A percentile compares a stretch with the other conserved stretches of the same genome.
phyloP scores from a whole-genome alignment of 169 alveolate species.

The Plasmodium reichenowi region DNA sequence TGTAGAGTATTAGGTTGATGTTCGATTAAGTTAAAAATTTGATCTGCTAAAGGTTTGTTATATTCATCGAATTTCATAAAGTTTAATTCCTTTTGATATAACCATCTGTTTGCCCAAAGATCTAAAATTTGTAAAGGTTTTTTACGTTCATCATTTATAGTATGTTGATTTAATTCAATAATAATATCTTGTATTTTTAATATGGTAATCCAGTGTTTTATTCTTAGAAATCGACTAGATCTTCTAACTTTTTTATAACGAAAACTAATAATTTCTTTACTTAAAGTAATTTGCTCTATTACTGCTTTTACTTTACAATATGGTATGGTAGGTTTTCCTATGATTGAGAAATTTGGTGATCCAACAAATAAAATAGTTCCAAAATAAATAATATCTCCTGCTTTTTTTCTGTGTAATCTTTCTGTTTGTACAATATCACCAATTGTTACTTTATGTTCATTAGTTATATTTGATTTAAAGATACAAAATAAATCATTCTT shows the following conservation, averaged over 20 bases:
- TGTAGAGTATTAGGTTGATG: slow-evolving; percentile 85
- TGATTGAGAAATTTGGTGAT: slow-evolving; percentile 88
- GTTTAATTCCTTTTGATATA: slow-evolving; percentile 86
- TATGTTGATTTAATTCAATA: slow-evolving; percentile 74
- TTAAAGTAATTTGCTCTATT: slow-evolving; percentile 90
- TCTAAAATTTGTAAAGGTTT: slow-evolving; percentile 85
- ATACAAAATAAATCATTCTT: slow-evolving; percentile 79
- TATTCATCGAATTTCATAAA: slow-evolving; percentile 78
- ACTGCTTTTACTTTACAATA: slow-evolving; percentile 90
- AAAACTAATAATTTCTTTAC: slow-evolving; percentile 90
- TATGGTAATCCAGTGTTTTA: slow-evolving; percentile 90
- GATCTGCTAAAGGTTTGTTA: slow-evolving; percentile 72
- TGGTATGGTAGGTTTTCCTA: slow-evolving; percentile 93
- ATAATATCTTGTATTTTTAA: slow-evolving; percentile 87
- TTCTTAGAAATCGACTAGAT: slow-evolving; percentile 88
- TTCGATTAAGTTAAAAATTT: slow-evolving; percentile 77
- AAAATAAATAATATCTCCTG: slow-evolving; percentile 88
- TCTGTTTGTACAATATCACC: slow-evolving; percentile 92
- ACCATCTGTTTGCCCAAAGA: slow-evolving; percentile 92
- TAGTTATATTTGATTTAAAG: slow-evolving; percentile 82
- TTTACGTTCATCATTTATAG: slow-evolving; percentile 74
- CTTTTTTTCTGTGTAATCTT: slow-evolving; percentile 84
- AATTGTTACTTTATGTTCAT: slow-evolving; percentile 87
- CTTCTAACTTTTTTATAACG: slow-evolving; percentile 88
- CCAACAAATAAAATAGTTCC: slow-evolving; percentile 91